These are phyloP conservation scores for Scytalidium lignicola DNA, from an alignment of 2,329 filamentous ascomycete species.

Conservation along the genomic window DNA sequence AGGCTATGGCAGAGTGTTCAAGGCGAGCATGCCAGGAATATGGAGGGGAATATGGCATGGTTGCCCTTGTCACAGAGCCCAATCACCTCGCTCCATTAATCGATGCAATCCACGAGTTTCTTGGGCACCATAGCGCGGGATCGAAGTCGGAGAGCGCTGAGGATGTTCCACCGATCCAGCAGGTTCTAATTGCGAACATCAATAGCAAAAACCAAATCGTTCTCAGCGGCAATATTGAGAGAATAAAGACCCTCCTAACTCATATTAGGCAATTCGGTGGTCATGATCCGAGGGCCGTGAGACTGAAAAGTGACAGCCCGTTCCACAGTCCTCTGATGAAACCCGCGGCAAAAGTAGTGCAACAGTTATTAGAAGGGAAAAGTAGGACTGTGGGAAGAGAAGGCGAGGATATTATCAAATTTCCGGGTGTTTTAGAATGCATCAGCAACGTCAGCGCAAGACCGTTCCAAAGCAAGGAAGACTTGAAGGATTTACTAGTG, in stretches of 20 bases:
- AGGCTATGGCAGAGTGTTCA: slow-evolving; percentile 78
- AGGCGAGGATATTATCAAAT: slow-evolving; percentile 62
- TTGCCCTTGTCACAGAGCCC: slow-evolving; percentile 84
- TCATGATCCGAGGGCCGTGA: slow-evolving; percentile 83
- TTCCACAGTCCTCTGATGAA: slow-evolving; percentile 93
- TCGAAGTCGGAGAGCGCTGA: slow-evolving; percentile 63
- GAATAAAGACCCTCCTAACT: slow-evolving; percentile 74
- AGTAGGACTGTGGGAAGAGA: slow-evolving; percentile 49
- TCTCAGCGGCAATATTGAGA: slow-evolving; percentile 77
- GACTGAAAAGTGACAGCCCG: slow-evolving; percentile 79
- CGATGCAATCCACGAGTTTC: slow-evolving; percentile 70
- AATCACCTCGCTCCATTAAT: slow-evolving; percentile 67
- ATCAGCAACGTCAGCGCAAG: slow-evolving; percentile 81
- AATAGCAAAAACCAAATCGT: slow-evolving; percentile 97
- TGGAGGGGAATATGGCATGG: slow-evolving; percentile 88
- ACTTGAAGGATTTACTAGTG: slow-evolving; percentile 75
- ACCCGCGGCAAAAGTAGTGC: slow-evolving; percentile 73
- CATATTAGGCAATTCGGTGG: slow-evolving; percentile 86
- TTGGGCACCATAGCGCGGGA: slow-evolving; percentile 62
- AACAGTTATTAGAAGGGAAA: slow-evolving; percentile 55
- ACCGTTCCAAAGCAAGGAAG: slow-evolving; percentile 67
- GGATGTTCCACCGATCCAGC: slow-evolving; percentile 70
- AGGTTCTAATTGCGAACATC: slow-evolving; percentile 88
- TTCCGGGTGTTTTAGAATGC: slow-evolving; percentile 70
- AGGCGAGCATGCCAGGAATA: slow-evolving; percentile 57